Evolutionary conservation across 257 asterid species (phyloP), one percentile per base, ranked within the genome.

Genomic region (Fraxinus pennsylvanica): DNA sequence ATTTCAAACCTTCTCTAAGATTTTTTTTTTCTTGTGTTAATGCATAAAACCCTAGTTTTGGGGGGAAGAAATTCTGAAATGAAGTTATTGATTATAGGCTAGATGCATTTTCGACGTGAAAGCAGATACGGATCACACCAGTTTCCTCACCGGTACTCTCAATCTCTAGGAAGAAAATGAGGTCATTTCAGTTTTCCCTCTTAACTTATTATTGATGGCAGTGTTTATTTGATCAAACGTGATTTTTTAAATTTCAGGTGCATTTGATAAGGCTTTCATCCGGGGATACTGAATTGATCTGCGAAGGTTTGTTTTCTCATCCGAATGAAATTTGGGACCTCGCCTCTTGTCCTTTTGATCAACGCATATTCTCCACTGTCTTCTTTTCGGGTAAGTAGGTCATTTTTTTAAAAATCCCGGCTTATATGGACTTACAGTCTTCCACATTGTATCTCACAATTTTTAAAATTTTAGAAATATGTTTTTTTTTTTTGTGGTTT

Each of bases 121-220:
- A 85, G 99, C 99, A 29, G 96, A 96, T 82, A 88, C 97, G 41
- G 99, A 96, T 88, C 99, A 96, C 79, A 96, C 99, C 81, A 89
- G 92, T 78, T 96, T 96, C 79, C 93, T 96, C 67, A 81, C 97
- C 69, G 98, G 96, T 27, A 91, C 98, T 78, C 97, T 96, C 79
- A 93, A 97, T 80, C 93, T 96, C 81, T 93, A 92, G 84, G 99
- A 96, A 85, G 99, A 96, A 88, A 96, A 96, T 80, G 98, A 96
- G 96, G 99, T 92, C 9, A 27, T 45, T 15, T 47, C 68, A 27
- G 3, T 65, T 36, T 69, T 14, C 50, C 19, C 21, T 68, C 12
- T 79, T 14, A 14, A 47, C 33, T 69, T 25, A 36, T n/a, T 72
- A 61, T 61, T 61, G 33, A 5, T 50, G 33, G 36, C 19, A 76